Base-by-base conservation (phyloP, 140 eudicot species). In the Ambrosia hybrid region DNA sequence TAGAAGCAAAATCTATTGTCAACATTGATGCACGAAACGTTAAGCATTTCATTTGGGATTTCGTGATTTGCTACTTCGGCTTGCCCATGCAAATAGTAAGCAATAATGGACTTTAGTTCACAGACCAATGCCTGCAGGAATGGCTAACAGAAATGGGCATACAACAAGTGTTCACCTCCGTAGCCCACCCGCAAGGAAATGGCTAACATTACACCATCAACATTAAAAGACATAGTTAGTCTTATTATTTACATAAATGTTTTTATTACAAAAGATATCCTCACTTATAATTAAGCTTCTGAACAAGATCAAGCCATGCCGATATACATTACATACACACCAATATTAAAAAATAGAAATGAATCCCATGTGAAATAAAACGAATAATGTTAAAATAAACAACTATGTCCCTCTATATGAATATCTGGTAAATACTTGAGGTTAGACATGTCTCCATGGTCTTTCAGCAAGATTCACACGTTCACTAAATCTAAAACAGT, bases 361-460 rank as follows among this genome's bases (percentile, higher is more conserved):
- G 49, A 70, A 78, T 51, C 61, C 58, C 13, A 33, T 65, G 78
- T 72, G 67, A 58, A 66, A 57, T 73, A 73, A 16, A 59, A 57
- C 72, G 59, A 78, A 72, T 65, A 66, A 72, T 65, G 75, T 66
- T 73, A 73, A 73, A 38, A 71, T 64, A 43, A 63, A 64, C 77
- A 71, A 61, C 16, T 2, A 7, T 0, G 51, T 6, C 30, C 30
- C 61, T 17, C 61, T 14, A 34, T 10, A 39, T 51, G 26, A 45
- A 53, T 48, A 56, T 71, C 33, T 38, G 9, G 70, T 67, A 56
- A 75, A 75, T 83, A 83, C 13, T 63, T 56, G 12, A 73, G 36
- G 73, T 84, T 78, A 93, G 61, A 90, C 96, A 80, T 90, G 99
- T 70, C 97, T 88, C 99, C 99, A 90, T 37, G 99, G 99, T 78